These are phyloP conservation scores for Mycena citricolor DNA, from an alignment of 1,284 basidiomycete genomes.

Conservation along the genomic window DNA sequence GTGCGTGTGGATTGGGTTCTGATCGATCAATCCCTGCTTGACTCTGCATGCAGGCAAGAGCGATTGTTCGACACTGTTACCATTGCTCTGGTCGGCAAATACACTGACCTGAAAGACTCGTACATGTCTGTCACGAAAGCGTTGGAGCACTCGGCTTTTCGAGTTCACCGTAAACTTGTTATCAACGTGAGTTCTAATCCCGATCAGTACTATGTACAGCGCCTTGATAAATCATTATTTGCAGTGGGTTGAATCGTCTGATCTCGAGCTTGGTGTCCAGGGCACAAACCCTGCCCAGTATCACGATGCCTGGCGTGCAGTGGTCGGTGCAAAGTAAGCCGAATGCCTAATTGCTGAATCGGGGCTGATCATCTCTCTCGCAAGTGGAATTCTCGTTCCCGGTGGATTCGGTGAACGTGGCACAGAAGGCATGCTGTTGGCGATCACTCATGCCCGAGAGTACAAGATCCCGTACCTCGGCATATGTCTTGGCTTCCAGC, in stretches of 20 bases:
- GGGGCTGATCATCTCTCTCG: conserved; percentile 1
- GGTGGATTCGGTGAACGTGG: conserved; percentile 95
- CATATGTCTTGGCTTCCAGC: conserved; percentile 97
- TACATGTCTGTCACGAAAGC: conserved; percentile 99
- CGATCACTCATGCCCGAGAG: conserved; percentile 95
- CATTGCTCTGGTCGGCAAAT: conserved; percentile 96
- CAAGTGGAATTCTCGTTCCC: conserved; percentile 90
- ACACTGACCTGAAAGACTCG: conserved; percentile 95
- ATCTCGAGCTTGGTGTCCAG: conserved; percentile 84
- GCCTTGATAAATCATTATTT: conserved; percentile 11
- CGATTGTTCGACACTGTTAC: conserved; percentile 89
- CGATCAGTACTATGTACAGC: conserved; percentile 11
- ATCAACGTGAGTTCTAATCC: conserved; percentile 58
- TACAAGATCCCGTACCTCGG: conserved; percentile 95
- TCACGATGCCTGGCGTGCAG: conserved; percentile 93
- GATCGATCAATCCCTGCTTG: neutral
- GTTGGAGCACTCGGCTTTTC: conserved; percentile 94
- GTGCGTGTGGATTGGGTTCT: conserved; percentile 37
- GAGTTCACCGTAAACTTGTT: conserved; percentile 81
- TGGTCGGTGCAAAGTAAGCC: conserved; percentile 84
- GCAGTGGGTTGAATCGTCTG: conserved; percentile 97
- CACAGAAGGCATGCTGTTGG: conserved; percentile 96
- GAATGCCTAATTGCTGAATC: conserved; percentile 1
- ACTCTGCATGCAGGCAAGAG: conserved; percentile 64
- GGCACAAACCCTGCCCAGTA: conserved; percentile 83